These are phyloP conservation scores for Corynespora cassiicola DNA, from an alignment of 2,329 filamentous ascomycete genomes.

Conservation along the genomic window DNA sequence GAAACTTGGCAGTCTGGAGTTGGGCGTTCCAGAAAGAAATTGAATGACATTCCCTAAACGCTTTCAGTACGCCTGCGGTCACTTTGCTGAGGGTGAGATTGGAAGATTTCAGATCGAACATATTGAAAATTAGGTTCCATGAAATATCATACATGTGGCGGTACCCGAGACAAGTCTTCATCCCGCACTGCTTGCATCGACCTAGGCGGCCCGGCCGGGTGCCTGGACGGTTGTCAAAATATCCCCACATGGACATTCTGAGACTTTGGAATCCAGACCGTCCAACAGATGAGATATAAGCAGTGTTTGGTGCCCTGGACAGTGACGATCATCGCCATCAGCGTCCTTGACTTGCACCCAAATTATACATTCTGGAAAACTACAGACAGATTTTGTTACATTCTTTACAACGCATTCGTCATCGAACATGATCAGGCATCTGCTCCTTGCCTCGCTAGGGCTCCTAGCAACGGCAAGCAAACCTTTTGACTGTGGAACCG, in stretches of 20 bases:
- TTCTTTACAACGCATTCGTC: slow-evolving; percentile 21
- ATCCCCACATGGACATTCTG: slow-evolving; percentile 32
- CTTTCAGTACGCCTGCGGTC: no score
- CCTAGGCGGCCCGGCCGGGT: slow-evolving; percentile 16
- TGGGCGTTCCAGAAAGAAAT: slow-evolving; percentile 31
- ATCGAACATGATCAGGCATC: slow-evolving; percentile 29
- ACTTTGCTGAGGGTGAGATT: no score
- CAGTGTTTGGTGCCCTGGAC: slow-evolving; percentile 16
- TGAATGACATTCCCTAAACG: slow-evolving; percentile 16
- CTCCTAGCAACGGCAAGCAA: slow-evolving; percentile 25
- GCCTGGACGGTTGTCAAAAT: slow-evolving; percentile 26
- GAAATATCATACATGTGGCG: slow-evolving; percentile 8
- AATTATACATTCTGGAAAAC: slow-evolving; percentile 16
- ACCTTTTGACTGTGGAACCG: slow-evolving; percentile 53
- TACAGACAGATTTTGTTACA: slow-evolving; percentile 14
- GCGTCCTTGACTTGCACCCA: slow-evolving; percentile 14
- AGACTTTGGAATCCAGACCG: slow-evolving; percentile 42
- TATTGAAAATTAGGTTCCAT: no score
- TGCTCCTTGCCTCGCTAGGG: slow-evolving; percentile 43
- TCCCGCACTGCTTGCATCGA: slow-evolving; percentile 30
- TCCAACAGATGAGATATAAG: slow-evolving; percentile 34
- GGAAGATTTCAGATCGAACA: no score
- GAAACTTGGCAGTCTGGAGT: slow-evolving; percentile 34
- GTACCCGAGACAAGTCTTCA: slow-evolving; percentile 29
- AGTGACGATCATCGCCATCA: slow-evolving; percentile 18